Conservation (phyloP, 108 stramenopile genomes). For the Heterococcus sp. region DNA sequence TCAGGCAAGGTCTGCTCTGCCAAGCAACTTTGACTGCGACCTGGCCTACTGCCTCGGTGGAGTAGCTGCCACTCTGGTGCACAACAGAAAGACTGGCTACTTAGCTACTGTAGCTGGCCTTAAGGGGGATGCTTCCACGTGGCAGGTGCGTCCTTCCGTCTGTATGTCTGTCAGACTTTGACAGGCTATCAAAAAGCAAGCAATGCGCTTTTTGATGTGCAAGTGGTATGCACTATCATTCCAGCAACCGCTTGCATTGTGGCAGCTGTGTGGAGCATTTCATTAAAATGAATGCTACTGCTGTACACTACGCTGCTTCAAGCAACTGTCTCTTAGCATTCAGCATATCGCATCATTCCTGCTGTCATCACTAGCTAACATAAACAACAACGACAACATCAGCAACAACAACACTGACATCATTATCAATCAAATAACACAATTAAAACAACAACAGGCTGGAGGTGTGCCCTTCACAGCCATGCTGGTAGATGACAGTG, state of each 20-base stretch:
- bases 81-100: conserved; percentile 41
- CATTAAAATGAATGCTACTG: conserved; percentile 36
- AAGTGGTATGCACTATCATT: not conserved
- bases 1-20: conserved; percentile 8
- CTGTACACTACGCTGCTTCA: not conserved
- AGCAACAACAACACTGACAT: not conserved
- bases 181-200: not conserved
- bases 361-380: too few relatives aligned
- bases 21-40: conserved; percentile 55
- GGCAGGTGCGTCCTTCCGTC: conserved; percentile 21
- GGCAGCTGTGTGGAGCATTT: conserved; percentile 24
- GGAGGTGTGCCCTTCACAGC: conserved; percentile 44
- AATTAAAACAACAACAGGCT: not conserved
- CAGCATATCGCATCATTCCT: too few relatives aligned
- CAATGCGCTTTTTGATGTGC: not conserved
- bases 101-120: conserved; percentile 44
- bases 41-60: conserved; percentile 47
- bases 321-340: not conserved
- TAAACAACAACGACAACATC: not conserved
- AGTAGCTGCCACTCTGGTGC: conserved; percentile 43
- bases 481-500: conserved; percentile 41
- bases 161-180: not conserved
- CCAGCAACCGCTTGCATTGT: not conserved
- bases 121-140: conserved; percentile 18
- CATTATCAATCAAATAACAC: not conserved